Base-by-base conservation (phyloP, 805 yeast species). In the Zygoascus bituminiphila region DNA sequence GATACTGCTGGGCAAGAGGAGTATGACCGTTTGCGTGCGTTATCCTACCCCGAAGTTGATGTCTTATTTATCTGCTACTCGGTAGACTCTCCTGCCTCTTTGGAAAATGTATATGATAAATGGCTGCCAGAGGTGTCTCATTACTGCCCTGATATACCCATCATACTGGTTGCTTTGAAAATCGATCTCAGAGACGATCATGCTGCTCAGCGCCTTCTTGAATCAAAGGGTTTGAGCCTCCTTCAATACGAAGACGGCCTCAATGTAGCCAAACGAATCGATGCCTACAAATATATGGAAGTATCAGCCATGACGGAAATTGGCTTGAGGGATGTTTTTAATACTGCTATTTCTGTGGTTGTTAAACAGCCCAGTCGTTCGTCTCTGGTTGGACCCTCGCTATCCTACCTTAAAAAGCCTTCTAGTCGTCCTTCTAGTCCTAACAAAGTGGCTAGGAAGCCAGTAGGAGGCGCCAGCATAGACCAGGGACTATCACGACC, bases 1-100 rank as follows among this genome's bases (percentile, higher is more conserved):
- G 96, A 87, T 62, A 85, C 95, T 0, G 95, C 95, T 0, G 93
- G 95, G 2, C 93, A 85, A 65, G 94, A 86, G 64, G 93, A 84
- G 62, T 85, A 84, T 60, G 89, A 82, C 61, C 69, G 95, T 46
- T 67, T 86, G 48, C 71, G 96, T 52, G 93, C 94, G 1, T 69
- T 88, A 43, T 74, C 84, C 39, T 87, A 87, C 60, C 82, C 89
- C 5, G 94, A 85, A 56, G 85, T 82, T 2, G 85, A 87, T 62
- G 68, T 88, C 1, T 64, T 88, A 15, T 68, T 89, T 49, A 70
- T 88, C 7, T 88, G 96, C 50, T 89, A 85, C 63, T 70, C 91
- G 1, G 72, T 87, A 24, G 82, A 81, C 56, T 75, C 74, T 48
- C 66, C 71, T 17, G 75, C 75, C 26, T 79, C 89, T 20, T 69